Percentiles rank a stretch among this genome's conserved stretches.
phyloP scores from a whole-genome alignment of 192 early-diverging fungal species.

The Spizellomyces punctatus region DNA sequence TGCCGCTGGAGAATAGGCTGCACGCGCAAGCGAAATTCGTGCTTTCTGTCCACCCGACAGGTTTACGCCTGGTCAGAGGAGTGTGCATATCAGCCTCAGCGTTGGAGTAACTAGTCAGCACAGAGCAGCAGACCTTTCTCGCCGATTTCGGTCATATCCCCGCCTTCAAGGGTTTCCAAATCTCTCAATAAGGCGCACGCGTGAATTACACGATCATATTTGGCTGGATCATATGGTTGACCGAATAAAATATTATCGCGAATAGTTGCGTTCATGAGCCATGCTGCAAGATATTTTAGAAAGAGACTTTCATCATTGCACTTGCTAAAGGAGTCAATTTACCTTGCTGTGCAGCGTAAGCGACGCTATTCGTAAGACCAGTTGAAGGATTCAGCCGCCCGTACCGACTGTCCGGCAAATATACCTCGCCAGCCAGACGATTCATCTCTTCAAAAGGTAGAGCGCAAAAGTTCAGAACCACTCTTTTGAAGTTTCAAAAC shows the following conservation, averaged over 20 bases:
- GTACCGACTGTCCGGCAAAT: constrained; percentile 30
- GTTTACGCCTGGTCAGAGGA: constrained; percentile 35
- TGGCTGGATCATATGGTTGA: constrained; percentile 63
- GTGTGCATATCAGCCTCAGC: constrained; percentile 34
- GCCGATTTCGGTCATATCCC: constrained; percentile 89
- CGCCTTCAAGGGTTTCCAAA: constrained; percentile 78
- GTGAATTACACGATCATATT: constrained; percentile 79
- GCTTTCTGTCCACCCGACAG: constrained; percentile 54
- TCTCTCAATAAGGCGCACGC: constrained; percentile 87
- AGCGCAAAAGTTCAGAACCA: too few species aligned
- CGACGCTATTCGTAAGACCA: constrained; percentile 47
- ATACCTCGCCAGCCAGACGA: constrained; percentile 34
- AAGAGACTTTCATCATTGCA: too few species aligned
- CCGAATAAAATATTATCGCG: constrained; percentile 85
- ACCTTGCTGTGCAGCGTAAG: constrained; percentile 72
- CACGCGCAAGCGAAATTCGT: constrained; percentile 64
- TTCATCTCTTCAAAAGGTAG: constrained; percentile 54
- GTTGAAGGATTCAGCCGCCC: constrained; percentile 5
- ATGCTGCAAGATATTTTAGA: constrained; percentile 34
- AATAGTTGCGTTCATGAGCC: constrained; percentile 62
- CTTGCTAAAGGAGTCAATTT: too few species aligned
- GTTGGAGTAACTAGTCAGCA: constrained; percentile 27
- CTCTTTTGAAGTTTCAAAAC: too few species aligned
- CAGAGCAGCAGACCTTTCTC: constrained; percentile 39
- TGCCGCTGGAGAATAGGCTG: constrained; percentile 70